A percentile compares a stretch with the other conserved stretches of the same genome.
phyloP scores from a whole-genome alignment of 805 yeast species.

The Brettanomyces nanus region DNA sequence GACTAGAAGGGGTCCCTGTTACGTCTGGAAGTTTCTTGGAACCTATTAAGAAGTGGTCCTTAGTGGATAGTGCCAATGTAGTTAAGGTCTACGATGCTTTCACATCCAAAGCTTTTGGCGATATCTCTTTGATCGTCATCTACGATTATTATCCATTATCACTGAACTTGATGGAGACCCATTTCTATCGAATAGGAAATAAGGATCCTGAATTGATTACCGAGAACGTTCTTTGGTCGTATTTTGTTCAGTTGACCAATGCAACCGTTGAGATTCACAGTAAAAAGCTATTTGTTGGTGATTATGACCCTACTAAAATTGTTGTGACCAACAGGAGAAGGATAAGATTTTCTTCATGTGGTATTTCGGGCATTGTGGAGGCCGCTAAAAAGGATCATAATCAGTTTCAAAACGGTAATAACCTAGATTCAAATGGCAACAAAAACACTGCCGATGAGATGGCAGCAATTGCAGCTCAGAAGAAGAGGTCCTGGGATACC shows the following conservation, averaged over 20 bases:
- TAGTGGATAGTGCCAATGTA: slow-evolving; percentile 46
- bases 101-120: slow-evolving; percentile 80
- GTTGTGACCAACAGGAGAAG: slow-evolving; percentile 67
- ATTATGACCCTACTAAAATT: slow-evolving; percentile 58
- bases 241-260: slow-evolving; percentile 63
- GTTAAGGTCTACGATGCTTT: slow-evolving; percentile 74
- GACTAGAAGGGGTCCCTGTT: slow-evolving; percentile 55
- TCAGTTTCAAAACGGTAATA: slow-evolving; percentile 15
- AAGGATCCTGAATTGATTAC: slow-evolving; percentile 42
- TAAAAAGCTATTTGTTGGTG: slow-evolving; percentile 53
- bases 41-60: slow-evolving; percentile 60
- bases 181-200: slow-evolving; percentile 37
- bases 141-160: slow-evolving; percentile 84
- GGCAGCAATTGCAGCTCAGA: slow-evolving; percentile 4
- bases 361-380: slow-evolving; percentile 58
- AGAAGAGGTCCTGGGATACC: slow-evolving; percentile 21
- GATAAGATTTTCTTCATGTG: slow-evolving; percentile 63
- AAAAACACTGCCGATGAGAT: neutral
- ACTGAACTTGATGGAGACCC: slow-evolving; percentile 60
- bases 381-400: slow-evolving; percentile 26
- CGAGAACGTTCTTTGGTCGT: slow-evolving; percentile 66
- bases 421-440: slow-evolving; percentile 10
- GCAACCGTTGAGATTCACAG: slow-evolving; percentile 65
- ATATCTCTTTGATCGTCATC: slow-evolving; percentile 62
- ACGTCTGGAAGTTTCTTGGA: slow-evolving; percentile 52